phyloP scores from a whole-genome alignment of 2,329 filamentous ascomycete species.

The Knufia fluminis region DNA sequence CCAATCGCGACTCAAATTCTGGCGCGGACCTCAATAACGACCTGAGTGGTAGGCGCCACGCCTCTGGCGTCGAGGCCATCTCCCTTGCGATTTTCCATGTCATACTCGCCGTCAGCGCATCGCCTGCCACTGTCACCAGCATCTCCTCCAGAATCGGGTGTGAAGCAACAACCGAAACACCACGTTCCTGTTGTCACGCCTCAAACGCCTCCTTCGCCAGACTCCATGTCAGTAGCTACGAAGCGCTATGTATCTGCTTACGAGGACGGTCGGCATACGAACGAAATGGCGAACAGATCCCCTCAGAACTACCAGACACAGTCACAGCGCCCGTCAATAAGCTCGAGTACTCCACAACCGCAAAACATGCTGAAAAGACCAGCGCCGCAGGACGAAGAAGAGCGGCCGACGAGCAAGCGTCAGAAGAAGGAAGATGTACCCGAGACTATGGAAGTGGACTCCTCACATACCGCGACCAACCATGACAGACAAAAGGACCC shows the following conservation, averaged over 20 bases:
- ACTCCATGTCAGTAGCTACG: conserved; percentile 43
- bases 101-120: conserved; percentile 7
- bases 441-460: conserved; percentile 18
- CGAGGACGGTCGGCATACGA: conserved; percentile 32
- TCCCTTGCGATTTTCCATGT: conserved; percentile 13
- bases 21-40: not conserved
- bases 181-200: conserved; percentile 12
- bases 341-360: not conserved
- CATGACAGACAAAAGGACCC: conserved; percentile 20
- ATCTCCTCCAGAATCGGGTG: conserved; percentile 32
- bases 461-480: conserved; percentile 14
- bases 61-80: conserved; percentile 3
- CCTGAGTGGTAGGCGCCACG: not conserved
- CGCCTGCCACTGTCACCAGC: conserved; percentile 34
- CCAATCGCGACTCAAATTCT: not conserved
- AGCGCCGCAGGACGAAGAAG: conserved; percentile 29
- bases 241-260: conserved; percentile 40
- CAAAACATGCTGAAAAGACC: conserved; percentile 24
- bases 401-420: conserved; percentile 21
- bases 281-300: conserved; percentile 28
- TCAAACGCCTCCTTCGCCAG: conserved; percentile 29
- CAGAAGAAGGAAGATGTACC: conserved; percentile 13
- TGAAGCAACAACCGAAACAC: conserved; percentile 26
- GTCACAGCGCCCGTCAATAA: conserved; percentile 1
- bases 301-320: conserved; percentile 35